These are phyloP conservation scores for Ophiostoma novo-ulmi DNA, from an alignment of 2,329 filamentous ascomycete genomes.

Conservation along the genomic window DNA sequence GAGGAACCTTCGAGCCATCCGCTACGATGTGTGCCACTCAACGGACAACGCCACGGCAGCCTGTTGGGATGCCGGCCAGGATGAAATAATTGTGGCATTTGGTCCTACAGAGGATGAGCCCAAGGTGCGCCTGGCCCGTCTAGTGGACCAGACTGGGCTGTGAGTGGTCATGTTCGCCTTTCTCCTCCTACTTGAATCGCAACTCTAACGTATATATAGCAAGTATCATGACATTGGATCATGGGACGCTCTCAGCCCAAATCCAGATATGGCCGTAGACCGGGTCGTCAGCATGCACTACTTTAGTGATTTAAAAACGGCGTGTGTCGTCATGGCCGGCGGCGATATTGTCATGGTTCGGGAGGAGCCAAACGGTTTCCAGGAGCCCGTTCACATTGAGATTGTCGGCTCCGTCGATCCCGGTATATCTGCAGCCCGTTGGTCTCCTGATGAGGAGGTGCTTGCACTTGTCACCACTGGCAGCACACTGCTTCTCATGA, in stretches of 20 bases:
- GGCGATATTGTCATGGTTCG: slow-evolving; percentile 85
- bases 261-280: slow-evolving; percentile 70
- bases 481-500: slow-evolving; percentile 84
- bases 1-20: slow-evolving; percentile 82
- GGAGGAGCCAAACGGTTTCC: slow-evolving; percentile 50
- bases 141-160: slow-evolving; percentile 34
- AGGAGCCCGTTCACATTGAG: slow-evolving; percentile 75
- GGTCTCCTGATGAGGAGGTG: slow-evolving; percentile 94
- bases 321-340: slow-evolving; percentile 78
- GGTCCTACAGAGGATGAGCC: slow-evolving; percentile 68
- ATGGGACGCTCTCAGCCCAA: slow-evolving; percentile 82
- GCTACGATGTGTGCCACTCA: slow-evolving; percentile 60
- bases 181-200: neutral
- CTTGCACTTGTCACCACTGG: slow-evolving; percentile 71
- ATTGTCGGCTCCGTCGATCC: slow-evolving; percentile 93
- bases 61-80: slow-evolving; percentile 77
- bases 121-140: slow-evolving; percentile 64
- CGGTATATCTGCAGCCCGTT: slow-evolving; percentile 81
- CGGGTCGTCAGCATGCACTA: slow-evolving; percentile 74
- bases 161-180: neutral
- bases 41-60: slow-evolving; percentile 63
- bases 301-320: slow-evolving; percentile 71
- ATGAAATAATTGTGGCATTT: slow-evolving; percentile 76
- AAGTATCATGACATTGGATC: slow-evolving; percentile 57
- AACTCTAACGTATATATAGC: neutral